phyloP scores from a whole-genome alignment of 1,139 yeast genomes.

The Diutina mesorugosa region DNA sequence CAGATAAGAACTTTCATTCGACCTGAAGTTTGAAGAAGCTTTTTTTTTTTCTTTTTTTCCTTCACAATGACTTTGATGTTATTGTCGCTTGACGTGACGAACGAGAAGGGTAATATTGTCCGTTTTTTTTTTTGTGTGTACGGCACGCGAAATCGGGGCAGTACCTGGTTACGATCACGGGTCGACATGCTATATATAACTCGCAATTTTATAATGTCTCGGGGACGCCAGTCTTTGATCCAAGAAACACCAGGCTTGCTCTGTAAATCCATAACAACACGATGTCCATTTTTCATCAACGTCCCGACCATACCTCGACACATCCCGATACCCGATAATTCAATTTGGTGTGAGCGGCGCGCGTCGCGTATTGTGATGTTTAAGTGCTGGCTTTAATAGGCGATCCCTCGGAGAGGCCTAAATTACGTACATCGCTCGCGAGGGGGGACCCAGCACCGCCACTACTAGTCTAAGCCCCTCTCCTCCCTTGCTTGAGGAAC shows the following conservation, averaged over 20 bases:
- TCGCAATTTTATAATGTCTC: not conserved
- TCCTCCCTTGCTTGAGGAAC: not conserved
- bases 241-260: not conserved
- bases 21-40: too few relatives aligned
- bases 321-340: not conserved
- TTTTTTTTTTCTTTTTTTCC: too few relatives aligned
- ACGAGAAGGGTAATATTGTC: too few relatives aligned
- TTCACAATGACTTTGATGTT: not conserved
- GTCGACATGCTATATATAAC: not conserved
- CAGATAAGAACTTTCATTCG: not conserved
- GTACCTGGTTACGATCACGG: not conserved
- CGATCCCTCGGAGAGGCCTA: not conserved
- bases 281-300: too few relatives aligned
- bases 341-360: not conserved
- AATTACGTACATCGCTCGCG: not conserved
- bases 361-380: not conserved
- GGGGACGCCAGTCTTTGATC: not conserved
- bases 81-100: not conserved
- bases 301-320: not conserved
- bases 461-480: not conserved
- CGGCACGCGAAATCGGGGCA: not conserved
- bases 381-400: not conserved
- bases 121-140: too few relatives aligned
- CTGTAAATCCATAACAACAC: too few relatives aligned
- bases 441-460: not conserved